These are phyloP conservation scores for Thalassia testudinum DNA, from an alignment of 116 monocot species.

Conservation along the genomic window DNA sequence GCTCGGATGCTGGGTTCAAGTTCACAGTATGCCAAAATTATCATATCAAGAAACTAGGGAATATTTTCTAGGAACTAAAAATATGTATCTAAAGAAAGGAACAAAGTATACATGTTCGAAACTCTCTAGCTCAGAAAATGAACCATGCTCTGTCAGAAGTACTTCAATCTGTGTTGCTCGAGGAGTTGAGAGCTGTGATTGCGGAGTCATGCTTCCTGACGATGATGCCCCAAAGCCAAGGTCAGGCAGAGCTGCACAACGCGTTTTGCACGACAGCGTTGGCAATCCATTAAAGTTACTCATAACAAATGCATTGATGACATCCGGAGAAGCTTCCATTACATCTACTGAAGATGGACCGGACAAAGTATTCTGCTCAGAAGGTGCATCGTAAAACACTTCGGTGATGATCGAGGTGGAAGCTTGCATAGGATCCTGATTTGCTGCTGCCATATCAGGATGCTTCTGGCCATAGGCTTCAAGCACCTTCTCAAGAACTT, in stretches of 20 bases:
- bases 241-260: slow-evolving; percentile 10
- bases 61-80: no score
- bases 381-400: slow-evolving; percentile 15
- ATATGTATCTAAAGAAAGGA: no score
- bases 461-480: slow-evolving; percentile 17
- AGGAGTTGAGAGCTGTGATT: slow-evolving; percentile 51
- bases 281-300: slow-evolving; percentile 9
- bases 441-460: neutral
- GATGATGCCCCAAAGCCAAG: slow-evolving; percentile 16
- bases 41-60: no score
- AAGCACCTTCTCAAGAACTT: slow-evolving; percentile 63
- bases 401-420: slow-evolving; percentile 10
- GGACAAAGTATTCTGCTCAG: slow-evolving; percentile 8
- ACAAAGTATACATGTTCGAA: slow-evolving; percentile 85
- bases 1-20: no score
- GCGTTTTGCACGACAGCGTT: slow-evolving; percentile 6
- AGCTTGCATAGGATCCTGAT: slow-evolving; percentile 10
- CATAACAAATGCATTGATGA: slow-evolving; percentile 7
- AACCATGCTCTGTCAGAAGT: slow-evolving; percentile 21
- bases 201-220: slow-evolving; percentile 48
- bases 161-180: slow-evolving; percentile 25
- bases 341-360: slow-evolving; percentile 8
- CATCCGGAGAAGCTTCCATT: slow-evolving; percentile 13
- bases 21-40: no score
- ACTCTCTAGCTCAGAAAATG: slow-evolving; percentile 50